Percentiles rank a stretch among this genome's conserved stretches.
Evolutionary conservation across 2,329 filamentous ascomycete species (phyloP).

Genomic region (Trichophyton mentagrophytes): DNA sequence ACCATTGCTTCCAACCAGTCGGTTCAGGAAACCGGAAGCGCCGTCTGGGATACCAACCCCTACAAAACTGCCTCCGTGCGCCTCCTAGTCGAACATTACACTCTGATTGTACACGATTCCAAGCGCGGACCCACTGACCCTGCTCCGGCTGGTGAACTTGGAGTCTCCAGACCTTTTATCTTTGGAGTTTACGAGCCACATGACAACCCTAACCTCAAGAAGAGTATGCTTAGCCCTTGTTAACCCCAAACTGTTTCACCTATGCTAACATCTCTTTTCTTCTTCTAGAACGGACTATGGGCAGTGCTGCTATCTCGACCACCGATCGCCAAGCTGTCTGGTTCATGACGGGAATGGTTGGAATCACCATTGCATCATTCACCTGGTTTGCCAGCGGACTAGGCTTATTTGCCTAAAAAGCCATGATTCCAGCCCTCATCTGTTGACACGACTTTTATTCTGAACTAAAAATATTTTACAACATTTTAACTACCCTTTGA

Average conservation of each 20-base stretch:
- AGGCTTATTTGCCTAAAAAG: constrained; percentile 17
- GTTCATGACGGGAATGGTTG: constrained; percentile 43
- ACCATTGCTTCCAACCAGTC: constrained; percentile 49
- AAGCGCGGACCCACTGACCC: constrained; percentile 40
- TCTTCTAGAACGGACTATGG: neutral
- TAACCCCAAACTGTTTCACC: neutral
- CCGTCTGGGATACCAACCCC: constrained; percentile 49
- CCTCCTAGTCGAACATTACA: constrained; percentile 49
- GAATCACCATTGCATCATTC: constrained; percentile 47
- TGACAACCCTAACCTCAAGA: constrained; percentile 36
- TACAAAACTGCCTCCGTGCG: constrained; percentile 39
- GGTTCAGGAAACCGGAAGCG: constrained; percentile 38
- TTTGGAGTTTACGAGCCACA: constrained; percentile 53
- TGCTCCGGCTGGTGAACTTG: constrained; percentile 44
- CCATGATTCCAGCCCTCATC: neutral
- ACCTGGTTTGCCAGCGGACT: constrained; percentile 38
- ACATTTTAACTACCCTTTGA: neutral
- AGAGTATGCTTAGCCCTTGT: constrained; percentile 25
- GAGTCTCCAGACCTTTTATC: constrained; percentile 37
- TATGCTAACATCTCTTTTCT: neutral
- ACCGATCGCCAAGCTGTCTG: constrained; percentile 44
- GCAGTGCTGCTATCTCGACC: constrained; percentile 35
- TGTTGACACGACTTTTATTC: neutral
- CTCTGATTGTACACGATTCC: constrained; percentile 50
- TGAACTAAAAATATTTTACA: neutral